Base-by-base conservation (phyloP, 2,329 filamentous ascomycete genomes). In the Penicillium sp. region DNA sequence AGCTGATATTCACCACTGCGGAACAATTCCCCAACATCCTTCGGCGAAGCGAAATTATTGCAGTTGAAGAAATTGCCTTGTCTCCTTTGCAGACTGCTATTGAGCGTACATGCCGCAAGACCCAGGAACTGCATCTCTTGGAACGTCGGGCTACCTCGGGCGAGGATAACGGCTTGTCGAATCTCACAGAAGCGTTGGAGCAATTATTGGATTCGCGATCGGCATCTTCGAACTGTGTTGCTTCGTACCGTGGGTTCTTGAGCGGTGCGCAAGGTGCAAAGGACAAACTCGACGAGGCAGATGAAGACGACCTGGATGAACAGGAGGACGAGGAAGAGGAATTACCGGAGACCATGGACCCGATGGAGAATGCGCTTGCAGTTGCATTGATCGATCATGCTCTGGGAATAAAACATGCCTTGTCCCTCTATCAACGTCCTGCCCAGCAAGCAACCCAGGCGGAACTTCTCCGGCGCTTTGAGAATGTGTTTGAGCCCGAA, bases 1-100 rank as follows among this genome's bases (percentile, higher is more conserved):
- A 97, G 80, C 83, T 87, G 0, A 77, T 97, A 1, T 96, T 92
- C 72, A 90, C 87, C 0, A 93, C 92, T 0, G 88, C 88, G 0
- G 93, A 97, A 67, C 77, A 88, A 0, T 98, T 98, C 77, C 95
- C 93, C 1, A 97, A 93, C 1, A 96, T 98, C 49, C 79, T 97
- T 26, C 86, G 92, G 31, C 86, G 93, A 54, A 96, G 91, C 66
- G 93, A 97, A 76, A 90, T 98, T 59, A 77, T 96, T 14, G 80
- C 85, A 7, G 81, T 84, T 1, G 84, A 88, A 19, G 87, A 88
- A 49, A 74, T 92, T 19, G 82, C 82, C 11, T 80, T 97, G 26
- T 84, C 84, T 31, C 87, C 93, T 7, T 81, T 95, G 57, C 90
- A 97, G 74, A 93, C 92, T n/a, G 93, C 90, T 0, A 81, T 98